Evolutionary conservation across 2,329 filamentous ascomycete species (phyloP).

Genomic region (Colletotrichum echinochloae): DNA sequence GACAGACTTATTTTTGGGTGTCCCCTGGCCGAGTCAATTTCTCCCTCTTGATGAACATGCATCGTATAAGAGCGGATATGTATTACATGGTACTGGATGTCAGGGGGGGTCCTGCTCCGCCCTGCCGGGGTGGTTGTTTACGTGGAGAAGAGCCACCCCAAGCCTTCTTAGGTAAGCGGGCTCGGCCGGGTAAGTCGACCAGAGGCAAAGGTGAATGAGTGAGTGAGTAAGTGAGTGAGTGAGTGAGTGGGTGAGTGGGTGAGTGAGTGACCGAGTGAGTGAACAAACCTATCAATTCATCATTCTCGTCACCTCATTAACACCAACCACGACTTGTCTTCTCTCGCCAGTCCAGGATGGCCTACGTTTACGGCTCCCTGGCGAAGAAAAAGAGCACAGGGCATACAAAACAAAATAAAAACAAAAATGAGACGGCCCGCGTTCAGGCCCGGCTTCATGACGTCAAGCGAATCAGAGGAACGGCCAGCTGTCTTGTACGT

Average conservation of each 20-base stretch:
- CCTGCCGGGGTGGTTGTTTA: background rate
- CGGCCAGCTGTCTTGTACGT: background rate
- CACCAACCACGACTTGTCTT: background rate
- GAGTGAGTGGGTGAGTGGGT: background rate
- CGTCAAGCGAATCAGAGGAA: constrained; percentile 30
- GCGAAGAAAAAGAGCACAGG: constrained; percentile 22
- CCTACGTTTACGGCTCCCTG: constrained; percentile 14
- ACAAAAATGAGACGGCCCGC: constrained; percentile 27
- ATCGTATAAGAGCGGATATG: no score
- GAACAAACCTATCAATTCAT: no score
- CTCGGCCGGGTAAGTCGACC: background rate
- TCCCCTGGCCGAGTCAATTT: background rate
- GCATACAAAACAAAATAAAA: constrained; percentile 21
- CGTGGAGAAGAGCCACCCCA: background rate
- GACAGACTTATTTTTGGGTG: constrained; percentile 23
- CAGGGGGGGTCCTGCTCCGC: background rate
- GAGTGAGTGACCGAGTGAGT: no score
- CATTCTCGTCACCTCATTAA: background rate
- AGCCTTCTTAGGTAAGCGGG: constrained; percentile 8
- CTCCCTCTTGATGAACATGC: background rate
- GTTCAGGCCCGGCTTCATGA: constrained; percentile 9
- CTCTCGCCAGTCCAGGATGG: background rate
- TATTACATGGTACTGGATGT: no score
- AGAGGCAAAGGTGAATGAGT: background rate
- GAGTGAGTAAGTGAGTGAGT: background rate